These are phyloP conservation scores for Paraconiothyrium sp. DNA, from an alignment of 2,329 filamentous ascomycete genomes.

Conservation along the genomic window DNA sequence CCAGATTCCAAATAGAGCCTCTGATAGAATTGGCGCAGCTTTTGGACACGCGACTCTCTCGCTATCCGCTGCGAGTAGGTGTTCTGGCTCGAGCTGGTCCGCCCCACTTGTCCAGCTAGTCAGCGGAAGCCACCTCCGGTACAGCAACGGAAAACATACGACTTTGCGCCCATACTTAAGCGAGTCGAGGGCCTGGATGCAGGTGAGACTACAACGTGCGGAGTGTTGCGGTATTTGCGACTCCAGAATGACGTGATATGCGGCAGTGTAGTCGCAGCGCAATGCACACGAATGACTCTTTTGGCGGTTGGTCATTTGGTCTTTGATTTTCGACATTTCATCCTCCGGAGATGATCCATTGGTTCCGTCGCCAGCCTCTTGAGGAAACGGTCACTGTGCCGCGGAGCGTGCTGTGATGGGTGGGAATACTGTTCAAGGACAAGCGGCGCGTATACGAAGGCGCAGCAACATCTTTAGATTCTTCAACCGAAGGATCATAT, in stretches of 20 bases:
- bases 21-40: neutral
- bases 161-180: neutral
- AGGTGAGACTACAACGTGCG: neutral
- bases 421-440: slow-evolving; percentile 32
- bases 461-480: slow-evolving; percentile 20
- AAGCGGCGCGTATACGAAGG: slow-evolving; percentile 40
- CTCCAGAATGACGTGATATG: neutral
- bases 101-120: slow-evolving; percentile 14
- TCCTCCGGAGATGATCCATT: slow-evolving; percentile 44
- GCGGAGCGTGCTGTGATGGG: slow-evolving; percentile 26
- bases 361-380: slow-evolving; percentile 46
- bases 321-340: slow-evolving; percentile 24
- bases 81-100: slow-evolving; percentile 1
- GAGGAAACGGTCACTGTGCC: slow-evolving; percentile 40
- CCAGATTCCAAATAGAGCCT: neutral
- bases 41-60: slow-evolving; percentile 3
- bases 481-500: slow-evolving; percentile 18
- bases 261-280: neutral
- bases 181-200: neutral
- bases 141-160: neutral
- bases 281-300: neutral
- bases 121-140: slow-evolving; percentile 8
- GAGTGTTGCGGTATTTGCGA: neutral
- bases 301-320: slow-evolving; percentile 15
- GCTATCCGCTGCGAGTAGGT: slow-evolving; percentile 3